Conservation (phyloP, 2,329 filamentous ascomycete genomes). For the Incumbomyces delicatus region DNA sequence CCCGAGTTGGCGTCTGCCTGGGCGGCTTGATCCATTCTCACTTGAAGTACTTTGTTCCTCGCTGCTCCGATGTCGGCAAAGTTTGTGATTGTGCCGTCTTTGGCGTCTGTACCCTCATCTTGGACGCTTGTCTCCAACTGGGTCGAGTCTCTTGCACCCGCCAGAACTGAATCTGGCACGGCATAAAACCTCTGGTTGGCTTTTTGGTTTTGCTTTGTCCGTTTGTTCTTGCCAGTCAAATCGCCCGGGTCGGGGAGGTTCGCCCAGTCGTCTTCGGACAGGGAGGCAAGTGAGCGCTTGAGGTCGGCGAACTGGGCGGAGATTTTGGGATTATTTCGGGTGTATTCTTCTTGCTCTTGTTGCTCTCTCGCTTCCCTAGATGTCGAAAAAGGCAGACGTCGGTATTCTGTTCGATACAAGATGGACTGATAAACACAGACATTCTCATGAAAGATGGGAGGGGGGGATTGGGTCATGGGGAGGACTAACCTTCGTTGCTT, state of each 20-base stretch:
- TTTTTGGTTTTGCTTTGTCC: constrained; percentile 64
- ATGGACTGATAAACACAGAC: constrained; percentile 55
- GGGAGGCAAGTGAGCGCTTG: constrained; percentile 76
- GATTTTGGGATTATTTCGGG: constrained; percentile 95
- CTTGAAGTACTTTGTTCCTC: constrained; percentile 88
- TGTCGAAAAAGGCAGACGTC: constrained; percentile 52
- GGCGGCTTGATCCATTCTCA: constrained; percentile 83
- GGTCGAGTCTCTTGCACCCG: constrained; percentile 67
- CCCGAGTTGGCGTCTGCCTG: constrained; percentile 61
- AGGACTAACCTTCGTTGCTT: constrained; percentile 73
- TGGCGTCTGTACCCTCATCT: constrained; percentile 58
- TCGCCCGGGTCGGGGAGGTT: constrained; percentile 93
- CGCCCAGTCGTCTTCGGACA: constrained; percentile 94
- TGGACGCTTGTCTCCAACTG: constrained; percentile 83
- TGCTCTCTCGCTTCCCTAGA: constrained; percentile 85
- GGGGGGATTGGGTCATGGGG: constrained; percentile 11
- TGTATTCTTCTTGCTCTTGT: constrained; percentile 87
- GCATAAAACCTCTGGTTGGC: constrained; percentile 77
- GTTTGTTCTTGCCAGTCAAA: constrained; percentile 84
- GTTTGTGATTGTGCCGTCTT: constrained; percentile 89
- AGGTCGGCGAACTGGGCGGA: constrained; percentile 95
- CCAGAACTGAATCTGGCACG: constrained; percentile 89
- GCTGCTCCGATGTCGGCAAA: constrained; percentile 96
- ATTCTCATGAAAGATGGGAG: constrained; percentile 14
- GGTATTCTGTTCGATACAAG: constrained; percentile 66